Base-by-base conservation (phyloP, 306 rosid genomes). In the Rubus idaeus region DNA sequence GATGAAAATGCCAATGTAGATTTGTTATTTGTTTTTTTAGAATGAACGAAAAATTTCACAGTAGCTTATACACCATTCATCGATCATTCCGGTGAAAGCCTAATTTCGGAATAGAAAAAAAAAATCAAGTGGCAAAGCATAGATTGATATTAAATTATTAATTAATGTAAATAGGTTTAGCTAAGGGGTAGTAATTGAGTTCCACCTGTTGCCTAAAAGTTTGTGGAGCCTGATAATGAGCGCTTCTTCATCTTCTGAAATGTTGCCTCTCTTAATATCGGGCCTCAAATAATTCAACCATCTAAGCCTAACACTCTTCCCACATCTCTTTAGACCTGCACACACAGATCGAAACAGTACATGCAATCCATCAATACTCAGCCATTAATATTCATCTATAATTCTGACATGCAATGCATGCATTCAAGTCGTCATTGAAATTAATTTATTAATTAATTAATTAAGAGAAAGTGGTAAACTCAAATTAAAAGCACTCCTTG, bases 141-240 rank as follows among this genome's bases (percentile, higher is more conserved):
- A 45, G 10, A 8, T 11, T 10, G 40, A 60, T 11, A 23, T 6
- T n/a, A n/a, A 55, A 8, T 18, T 11, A 23, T 6, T n/a, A n/a
- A 55, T 20, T 18, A n/a, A 55, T n/a, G 9, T 17, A 7, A 10
- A 11, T 53, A 7, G 21, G 21, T 23, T 18, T 6, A 55, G 10
- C 8, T 3, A 4, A 21, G 64, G 13, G 37, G 14, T 5, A 67
- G 51, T 23, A 20, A 77, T 21, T 47, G 64, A 23, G 64, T 10
- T 58, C 7, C 2, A 84, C 87, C 82, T 73, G 80, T 84, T 84
- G 61, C 87, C 87, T 16, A 84, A 77, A 46, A 84, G 77, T 63
- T 74, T 80, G 65, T 84, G 84, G 49, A 84, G 82, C 70, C 87
- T 73, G 30, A 77, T 62, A 14, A 80, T 84, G 50, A 84, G 82